Evolutionary conservation across 345 rosid species (phyloP), one percentile per base, ranked within the genome.

Genomic region (Salix arbutifolia): DNA sequence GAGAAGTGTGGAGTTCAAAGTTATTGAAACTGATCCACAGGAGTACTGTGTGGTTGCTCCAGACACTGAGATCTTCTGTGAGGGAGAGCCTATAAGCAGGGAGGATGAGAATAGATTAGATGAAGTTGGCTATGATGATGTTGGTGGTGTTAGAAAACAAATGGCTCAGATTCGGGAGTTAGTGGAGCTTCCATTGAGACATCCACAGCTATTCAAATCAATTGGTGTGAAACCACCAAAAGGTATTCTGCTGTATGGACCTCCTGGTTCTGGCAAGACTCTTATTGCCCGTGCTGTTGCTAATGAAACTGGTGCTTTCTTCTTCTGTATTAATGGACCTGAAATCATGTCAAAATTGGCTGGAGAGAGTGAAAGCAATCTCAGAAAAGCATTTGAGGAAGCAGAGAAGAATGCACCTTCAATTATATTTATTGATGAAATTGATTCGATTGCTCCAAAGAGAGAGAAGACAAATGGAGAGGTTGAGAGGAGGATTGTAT

Each of bases 151-250:
- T 35, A 95, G 99, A 79, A 95, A 93, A 78, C 97, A 95, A 69
- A 95, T 95, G 99, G 99, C 99, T 79, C 97, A 93, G 86, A 95
- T 95, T 83, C 85, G 99, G 69, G 98, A 95, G 79, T 78, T 93
- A 44, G 99, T 95, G 72, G 99, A 95, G 82, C 93, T 95, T 73
- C 97, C 97, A 17, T 65, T 95, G 77, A 90, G 99, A 83, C 99
- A 95, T 76, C 99, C 97, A 6, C 99, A 93, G 74, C 88, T 95
- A 3, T 95, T 95, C 76, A 95, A 95, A 76, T 95, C 99, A 4
- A 95, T 95, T 82, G 99, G 99, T 84, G 99, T 95, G 74, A 95
- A 95, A 87, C 99, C 99, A 77, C 99, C 99, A 0, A 95, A 93
- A 74, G 97, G 99, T 72, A 93, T 95, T 77, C 78, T 94, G 68